Evolutionary conservation across 2,329 filamentous ascomycete species (phyloP), one percentile per base, ranked within the genome.

Genomic region (Fusarium xyrophilum): DNA sequence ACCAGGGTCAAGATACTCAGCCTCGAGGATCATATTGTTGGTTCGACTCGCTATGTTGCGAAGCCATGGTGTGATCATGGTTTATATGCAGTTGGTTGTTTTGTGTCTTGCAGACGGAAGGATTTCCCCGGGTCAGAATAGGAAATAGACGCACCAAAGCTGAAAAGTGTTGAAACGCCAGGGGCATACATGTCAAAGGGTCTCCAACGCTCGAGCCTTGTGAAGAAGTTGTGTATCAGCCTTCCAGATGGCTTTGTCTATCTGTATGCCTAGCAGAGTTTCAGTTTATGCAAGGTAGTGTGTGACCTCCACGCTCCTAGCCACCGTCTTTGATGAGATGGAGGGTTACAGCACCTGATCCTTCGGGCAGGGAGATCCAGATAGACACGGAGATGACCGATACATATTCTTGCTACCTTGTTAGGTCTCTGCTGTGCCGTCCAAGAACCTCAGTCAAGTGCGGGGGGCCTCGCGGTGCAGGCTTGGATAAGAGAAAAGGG

Each of bases 21-120:
- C 44, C 44, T 36, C n/a, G 27, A 52, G 60, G 44, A 36, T 40
- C 43, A 51, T 52, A 32, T 36, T n/a, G 56, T 57, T 66, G 60
- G 55, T 62, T 54, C 13, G 42, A 36, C 30, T 63, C 17, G 54
- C 21, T n/a, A 30, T 25, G 33, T 25, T 36, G 30, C 40, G 28
- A 32, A 32, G 30, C 44, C 35, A 38, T 39, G 43, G 55, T 28
- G 32, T 47, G 32, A 43, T 27, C 32, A 57, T 63, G 30, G 39
- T 33, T 50, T 12, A 39, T 54, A 63, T 67, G 64, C 63, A 55
- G 64, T 67, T 67, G 65, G 65, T 52, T 23, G 50, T 67, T 63
- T 52, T 23, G 50, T 67, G 65, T 48, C 21, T 32, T 59, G 65
- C 63, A 67, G 48, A 39, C 53, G 63, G 63, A 63, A 47, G 47